Percentiles rank a stretch among this genome's conserved stretches.
phyloP scores from a whole-genome alignment of 768 basidiomycete species.

The Melanogaster broomeanus region DNA sequence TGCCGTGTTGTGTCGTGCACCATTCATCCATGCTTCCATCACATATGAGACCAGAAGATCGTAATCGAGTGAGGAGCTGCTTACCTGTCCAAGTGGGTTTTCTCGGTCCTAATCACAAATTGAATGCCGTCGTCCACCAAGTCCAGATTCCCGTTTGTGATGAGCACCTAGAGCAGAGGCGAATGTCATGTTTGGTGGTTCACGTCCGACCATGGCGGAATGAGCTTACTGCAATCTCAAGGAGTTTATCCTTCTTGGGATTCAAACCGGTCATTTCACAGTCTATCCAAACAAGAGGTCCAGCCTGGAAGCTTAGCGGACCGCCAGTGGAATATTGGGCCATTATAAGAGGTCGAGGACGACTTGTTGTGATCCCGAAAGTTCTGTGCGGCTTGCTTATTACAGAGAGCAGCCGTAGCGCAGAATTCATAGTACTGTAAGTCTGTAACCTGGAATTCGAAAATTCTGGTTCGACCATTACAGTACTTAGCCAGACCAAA shows the following conservation, averaged over 20 bases:
- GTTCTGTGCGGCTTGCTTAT: background rate
- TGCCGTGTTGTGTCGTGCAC: slow-evolving; percentile 82
- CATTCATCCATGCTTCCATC: slow-evolving; percentile 77
- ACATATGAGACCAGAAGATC: background rate
- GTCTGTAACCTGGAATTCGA: too few species aligned
- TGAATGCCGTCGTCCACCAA: slow-evolving; percentile 79
- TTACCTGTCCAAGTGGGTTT: slow-evolving; percentile 67
- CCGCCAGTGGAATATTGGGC: slow-evolving; percentile 13
- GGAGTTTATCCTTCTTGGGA: slow-evolving; percentile 62
- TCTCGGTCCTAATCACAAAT: slow-evolving; percentile 75
- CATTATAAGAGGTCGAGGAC: background rate
- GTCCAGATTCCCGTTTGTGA: slow-evolving; percentile 84
- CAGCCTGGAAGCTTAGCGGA: slow-evolving; percentile 50
- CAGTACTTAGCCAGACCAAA: too few species aligned
- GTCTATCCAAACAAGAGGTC: slow-evolving; percentile 83
- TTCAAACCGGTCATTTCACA: slow-evolving; percentile 87
- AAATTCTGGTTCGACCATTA: too few species aligned
- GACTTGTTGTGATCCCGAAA: background rate
- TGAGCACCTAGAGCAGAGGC: slow-evolving; percentile 59
- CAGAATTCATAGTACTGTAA: background rate
- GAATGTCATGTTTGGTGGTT: background rate
- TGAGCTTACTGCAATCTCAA: slow-evolving; percentile 69
- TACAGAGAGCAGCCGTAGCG: background rate
- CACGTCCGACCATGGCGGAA: background rate
- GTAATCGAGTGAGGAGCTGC: slow-evolving; percentile 15